Percentiles rank a stretch among this genome's conserved stretches.
Evolutionary conservation across 768 basidiomycete species (phyloP).

Genomic region (Leccinum obscurum): DNA sequence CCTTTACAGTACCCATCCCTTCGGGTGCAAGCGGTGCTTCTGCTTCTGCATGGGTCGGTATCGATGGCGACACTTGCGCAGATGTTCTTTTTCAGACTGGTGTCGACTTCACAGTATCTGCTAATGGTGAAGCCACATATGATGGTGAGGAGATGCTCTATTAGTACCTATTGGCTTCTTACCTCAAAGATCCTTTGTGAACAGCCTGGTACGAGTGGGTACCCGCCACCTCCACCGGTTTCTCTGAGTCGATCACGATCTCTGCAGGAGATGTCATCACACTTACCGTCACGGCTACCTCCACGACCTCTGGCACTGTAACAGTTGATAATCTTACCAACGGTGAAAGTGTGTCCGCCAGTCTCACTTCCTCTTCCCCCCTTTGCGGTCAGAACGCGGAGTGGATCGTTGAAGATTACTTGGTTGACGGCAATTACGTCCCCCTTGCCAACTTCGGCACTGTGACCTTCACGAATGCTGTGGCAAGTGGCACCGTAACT

Average conservation of each 20-base stretch:
- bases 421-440: background rate
- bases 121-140: background rate
- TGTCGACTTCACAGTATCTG: background rate
- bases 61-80: constrained; percentile 6
- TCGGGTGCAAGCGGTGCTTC: background rate
- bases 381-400: constrained; percentile 11
- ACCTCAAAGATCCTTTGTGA: background rate
- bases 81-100: constrained; percentile 10
- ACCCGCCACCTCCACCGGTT: background rate
- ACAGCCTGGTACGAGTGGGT: constrained; percentile 17
- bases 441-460: constrained; percentile 10
- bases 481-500: background rate
- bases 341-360: background rate
- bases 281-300: background rate
- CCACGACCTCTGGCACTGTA: background rate
- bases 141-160: too few species aligned
- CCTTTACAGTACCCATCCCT: constrained; percentile 7
- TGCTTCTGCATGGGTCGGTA: constrained; percentile 15
- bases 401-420: constrained; percentile 15
- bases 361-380: background rate
- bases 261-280: constrained; percentile 13
- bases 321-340: constrained; percentile 7
- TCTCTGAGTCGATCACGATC: background rate
- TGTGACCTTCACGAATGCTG: constrained; percentile 1
- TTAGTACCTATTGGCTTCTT: too few species aligned